These are phyloP conservation scores for Trametes sp. DNA, from an alignment of 1,284 basidiomycete genomes.

Conservation along the genomic window DNA sequence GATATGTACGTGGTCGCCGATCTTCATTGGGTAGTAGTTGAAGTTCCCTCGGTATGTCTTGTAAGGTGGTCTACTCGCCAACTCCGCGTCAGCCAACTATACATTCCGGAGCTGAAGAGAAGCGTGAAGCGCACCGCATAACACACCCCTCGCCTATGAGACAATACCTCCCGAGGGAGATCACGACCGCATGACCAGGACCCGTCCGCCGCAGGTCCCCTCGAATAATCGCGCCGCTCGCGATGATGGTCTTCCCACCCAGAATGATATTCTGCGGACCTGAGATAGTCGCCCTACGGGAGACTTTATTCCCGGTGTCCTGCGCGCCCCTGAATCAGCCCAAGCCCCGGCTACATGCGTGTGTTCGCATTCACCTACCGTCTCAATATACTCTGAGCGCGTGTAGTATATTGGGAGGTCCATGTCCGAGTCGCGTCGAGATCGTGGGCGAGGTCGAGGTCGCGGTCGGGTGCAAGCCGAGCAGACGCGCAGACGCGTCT, in stretches of 20 bases:
- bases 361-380: constrained; percentile 52
- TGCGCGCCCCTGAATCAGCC: constrained; percentile 26
- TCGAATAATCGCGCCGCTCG: constrained; percentile 86
- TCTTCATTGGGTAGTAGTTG: constrained; percentile 98
- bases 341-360: background rate
- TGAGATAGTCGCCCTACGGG: constrained; percentile 89
- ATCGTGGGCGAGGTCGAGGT: background rate
- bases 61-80: constrained; percentile 79
- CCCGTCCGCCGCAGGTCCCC: constrained; percentile 88
- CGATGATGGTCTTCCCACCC: constrained; percentile 96
- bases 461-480: constrained; percentile 11
- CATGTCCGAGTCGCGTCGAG: constrained; percentile 46
- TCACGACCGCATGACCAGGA: constrained; percentile 90
- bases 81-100: background rate
- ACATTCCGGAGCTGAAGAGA: constrained; percentile 6
- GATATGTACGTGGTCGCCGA: constrained; percentile 95
- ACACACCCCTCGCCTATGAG: constrained; percentile 89
- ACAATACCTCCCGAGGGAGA: constrained; percentile 93
- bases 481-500: constrained; percentile 20
- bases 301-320: constrained; percentile 75
- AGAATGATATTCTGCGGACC: constrained; percentile 98
- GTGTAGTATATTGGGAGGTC: constrained; percentile 77
- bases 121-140: constrained; percentile 68
- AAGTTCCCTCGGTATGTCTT: constrained; percentile 92
- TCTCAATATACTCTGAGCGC: constrained; percentile 83